Conservation (phyloP, 257 asterid species). For the Osmanthus fragrans region DNA sequence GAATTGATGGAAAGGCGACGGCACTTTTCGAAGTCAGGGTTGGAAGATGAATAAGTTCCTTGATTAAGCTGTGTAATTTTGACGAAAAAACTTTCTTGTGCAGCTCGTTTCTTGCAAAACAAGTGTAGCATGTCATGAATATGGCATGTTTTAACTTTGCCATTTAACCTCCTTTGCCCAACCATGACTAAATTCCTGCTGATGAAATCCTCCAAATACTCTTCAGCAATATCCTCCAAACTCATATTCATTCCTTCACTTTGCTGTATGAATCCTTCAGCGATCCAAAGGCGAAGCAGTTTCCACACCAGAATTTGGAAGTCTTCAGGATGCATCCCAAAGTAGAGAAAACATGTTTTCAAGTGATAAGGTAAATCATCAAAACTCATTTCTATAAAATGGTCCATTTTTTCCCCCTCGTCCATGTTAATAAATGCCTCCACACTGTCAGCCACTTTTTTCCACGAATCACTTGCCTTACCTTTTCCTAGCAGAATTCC, state of each 20-base stretch:
- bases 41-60: background rate
- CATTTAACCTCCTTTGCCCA: background rate
- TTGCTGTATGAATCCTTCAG: slow-evolving; percentile 21
- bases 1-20: slow-evolving; percentile 29
- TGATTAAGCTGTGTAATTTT: background rate
- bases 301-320: slow-evolving; percentile 1
- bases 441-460: background rate
- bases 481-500: slow-evolving; percentile 4
- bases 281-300: slow-evolving; percentile 12
- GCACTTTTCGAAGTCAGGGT: background rate
- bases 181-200: slow-evolving; percentile 18
- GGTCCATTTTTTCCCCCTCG: background rate
- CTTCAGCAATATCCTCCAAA: slow-evolving; percentile 12
- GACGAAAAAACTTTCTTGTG: too few relatives aligned
- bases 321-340: slow-evolving; percentile 14
- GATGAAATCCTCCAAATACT: slow-evolving; percentile 16
- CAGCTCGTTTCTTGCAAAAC: too few relatives aligned
- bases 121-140: too few relatives aligned
- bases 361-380: background rate
- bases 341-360: slow-evolving; percentile 27
- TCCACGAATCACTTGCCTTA: background rate
- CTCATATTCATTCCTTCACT: background rate
- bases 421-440: too few relatives aligned
- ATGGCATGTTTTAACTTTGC: too few relatives aligned
- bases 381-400: slow-evolving; percentile 18